Evolutionary conservation across 805 yeast genomes (phyloP).

Genomic region (Hanseniaspora clermontiae): DNA sequence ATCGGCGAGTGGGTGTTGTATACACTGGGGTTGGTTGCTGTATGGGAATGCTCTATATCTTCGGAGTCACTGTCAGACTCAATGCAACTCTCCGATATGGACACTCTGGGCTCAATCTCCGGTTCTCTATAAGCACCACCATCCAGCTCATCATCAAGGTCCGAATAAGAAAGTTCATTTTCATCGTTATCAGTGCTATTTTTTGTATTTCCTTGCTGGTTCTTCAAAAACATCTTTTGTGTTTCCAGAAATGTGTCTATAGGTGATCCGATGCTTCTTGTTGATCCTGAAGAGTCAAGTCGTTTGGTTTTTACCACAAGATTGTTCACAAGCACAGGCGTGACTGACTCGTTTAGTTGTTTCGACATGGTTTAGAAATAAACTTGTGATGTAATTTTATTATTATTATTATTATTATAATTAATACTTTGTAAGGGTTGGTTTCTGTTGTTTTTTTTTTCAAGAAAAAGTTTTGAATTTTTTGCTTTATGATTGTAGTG

Average conservation of each 20-base stretch:
- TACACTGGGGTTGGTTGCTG: not conserved
- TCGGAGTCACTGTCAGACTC: conserved; percentile 9
- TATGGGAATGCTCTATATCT: not conserved
- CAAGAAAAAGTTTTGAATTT: no score
- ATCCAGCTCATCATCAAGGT: not conserved
- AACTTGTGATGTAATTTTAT: not conserved
- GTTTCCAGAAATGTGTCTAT: conserved; percentile 9
- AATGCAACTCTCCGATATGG: conserved; percentile 10
- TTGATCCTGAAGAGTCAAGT: conserved; percentile 1
- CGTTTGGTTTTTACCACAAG: conserved; percentile 3
- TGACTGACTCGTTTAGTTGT: not conserved
- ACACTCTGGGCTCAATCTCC: not conserved
- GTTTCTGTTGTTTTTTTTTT: no score
- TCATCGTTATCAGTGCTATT: not conserved
- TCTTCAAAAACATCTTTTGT: not conserved
- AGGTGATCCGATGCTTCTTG: conserved; percentile 2
- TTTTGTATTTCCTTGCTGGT: not conserved
- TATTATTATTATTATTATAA: no score
- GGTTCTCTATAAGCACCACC: not conserved
- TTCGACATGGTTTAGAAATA: not conserved
- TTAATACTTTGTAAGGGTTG: no score
- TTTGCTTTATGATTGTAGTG: no score
- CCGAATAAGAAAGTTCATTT: not conserved
- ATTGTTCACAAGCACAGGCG: not conserved
- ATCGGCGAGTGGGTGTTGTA: not conserved